These are phyloP conservation scores for Wickerhamiella azyma DNA, from an alignment of 805 yeast genomes.

Conservation along the genomic window DNA sequence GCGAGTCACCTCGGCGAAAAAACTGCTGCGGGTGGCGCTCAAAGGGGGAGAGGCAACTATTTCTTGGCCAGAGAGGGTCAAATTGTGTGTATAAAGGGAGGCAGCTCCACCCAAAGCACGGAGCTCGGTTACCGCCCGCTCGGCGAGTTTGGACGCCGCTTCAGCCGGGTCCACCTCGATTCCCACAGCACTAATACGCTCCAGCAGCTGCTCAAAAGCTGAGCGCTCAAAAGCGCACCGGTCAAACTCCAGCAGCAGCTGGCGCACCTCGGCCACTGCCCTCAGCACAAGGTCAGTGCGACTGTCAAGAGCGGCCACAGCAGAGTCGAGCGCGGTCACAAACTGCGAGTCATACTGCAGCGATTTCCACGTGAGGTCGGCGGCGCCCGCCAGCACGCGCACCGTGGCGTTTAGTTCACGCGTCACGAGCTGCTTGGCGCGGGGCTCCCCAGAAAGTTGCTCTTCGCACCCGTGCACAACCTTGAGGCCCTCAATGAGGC, in stretches of 20 bases:
- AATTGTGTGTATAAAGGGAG: constrained; percentile 21
- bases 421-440: constrained; percentile 24
- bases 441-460: too few relatives aligned
- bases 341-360: not conserved
- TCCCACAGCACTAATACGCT: constrained; percentile 23
- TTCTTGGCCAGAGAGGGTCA: constrained; percentile 20
- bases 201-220: constrained; percentile 18
- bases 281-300: constrained; percentile 14
- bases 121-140: constrained; percentile 20
- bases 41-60: constrained; percentile 22
- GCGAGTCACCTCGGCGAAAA: constrained; percentile 14
- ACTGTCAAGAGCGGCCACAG: constrained; percentile 25
- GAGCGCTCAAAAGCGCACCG: constrained; percentile 20
- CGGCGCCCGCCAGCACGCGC: constrained; percentile 25
- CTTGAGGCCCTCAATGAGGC: constrained; percentile 37
- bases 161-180: not conserved
- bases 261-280: constrained; percentile 22
- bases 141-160: not conserved
- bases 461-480: constrained; percentile 3
- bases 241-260: constrained; percentile 19
- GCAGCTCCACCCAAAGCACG: too few relatives aligned
- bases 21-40: constrained; percentile 15
- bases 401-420: constrained; percentile 27
- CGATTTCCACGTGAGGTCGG: constrained; percentile 38
- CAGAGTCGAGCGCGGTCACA: constrained; percentile 17